Evolutionary conservation across 352 stramenopile species (phyloP), one percentile per base, ranked within the genome.

Genomic region (Phytophthora litchii): DNA sequence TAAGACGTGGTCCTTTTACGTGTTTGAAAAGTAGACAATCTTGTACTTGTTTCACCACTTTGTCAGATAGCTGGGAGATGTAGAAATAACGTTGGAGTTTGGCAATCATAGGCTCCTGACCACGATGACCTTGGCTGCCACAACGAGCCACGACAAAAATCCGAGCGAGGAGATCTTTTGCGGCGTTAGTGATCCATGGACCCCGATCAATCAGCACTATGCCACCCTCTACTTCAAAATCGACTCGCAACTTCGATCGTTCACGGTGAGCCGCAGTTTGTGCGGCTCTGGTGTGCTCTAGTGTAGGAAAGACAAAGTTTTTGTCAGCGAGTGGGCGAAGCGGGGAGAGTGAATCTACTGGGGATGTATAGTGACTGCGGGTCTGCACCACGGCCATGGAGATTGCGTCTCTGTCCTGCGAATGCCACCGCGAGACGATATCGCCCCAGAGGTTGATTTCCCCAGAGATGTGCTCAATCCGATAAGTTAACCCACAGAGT

Each of bases 1-100:
- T 10, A 13, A 23, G 3, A 1, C 36, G 46, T 11, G 14, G 27
- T 12, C 46, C 46, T 21, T 64, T 64, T 0, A 57, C 19, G n/a
- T 64, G 46, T 11, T 52, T 64, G 36, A 45, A 64, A 1, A 64
- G 27, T 1, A 56, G 14, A 12, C 45, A 64, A 4, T 58, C n/a
- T n/a, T 38, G 38, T 11, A 49, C 25, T 3, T 50, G 49, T 20
- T 48, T 57, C 1, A 7, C 37, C 2, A 48, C 23, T 19, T 49
- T 48, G 0, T 42, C 49, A 1, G 12, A n/a, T 12, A 57, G 4
- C 9, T 17, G 21, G 2, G 23, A n/a, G 38, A 57, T 57, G 14
- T 13, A 49, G 17, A 57, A 57, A 1, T 16, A 37, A 1, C 48
- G 8, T 6, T 58, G 14, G 8, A 50, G 3, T 0, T 17, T 20